Percentiles rank a stretch among this genome's conserved stretches.
These are phyloP conservation scores for Trapa incisa DNA, from an alignment of 345 rosid species.

Conservation along the genomic window DNA sequence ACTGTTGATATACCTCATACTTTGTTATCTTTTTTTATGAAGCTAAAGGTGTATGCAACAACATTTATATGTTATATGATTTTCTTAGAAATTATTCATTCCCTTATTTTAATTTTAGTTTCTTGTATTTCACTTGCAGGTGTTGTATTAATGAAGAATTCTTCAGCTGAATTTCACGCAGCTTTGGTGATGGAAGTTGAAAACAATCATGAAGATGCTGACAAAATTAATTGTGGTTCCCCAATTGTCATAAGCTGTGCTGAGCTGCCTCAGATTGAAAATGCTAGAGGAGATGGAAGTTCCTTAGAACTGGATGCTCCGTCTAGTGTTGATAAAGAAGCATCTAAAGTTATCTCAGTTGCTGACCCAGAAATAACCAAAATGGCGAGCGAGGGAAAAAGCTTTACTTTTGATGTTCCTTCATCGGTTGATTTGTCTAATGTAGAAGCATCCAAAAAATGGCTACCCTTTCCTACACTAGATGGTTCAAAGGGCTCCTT, in stretches of 20 bases:
- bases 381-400: conserved; percentile 34
- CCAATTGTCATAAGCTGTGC: conserved; percentile 27
- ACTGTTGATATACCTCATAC: background rate
- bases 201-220: conserved; percentile 22
- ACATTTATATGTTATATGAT: background rate
- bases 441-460: conserved; percentile 29
- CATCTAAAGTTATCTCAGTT: conserved; percentile 12
- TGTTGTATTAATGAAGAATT: background rate
- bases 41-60: background rate
- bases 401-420: conserved; percentile 42
- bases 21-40: background rate
- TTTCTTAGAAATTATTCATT: background rate
- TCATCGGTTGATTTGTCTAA: conserved; percentile 13
- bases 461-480: conserved; percentile 25
- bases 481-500: conserved; percentile 26
- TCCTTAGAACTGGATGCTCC: conserved; percentile 21
- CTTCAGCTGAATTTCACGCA: conserved; percentile 8
- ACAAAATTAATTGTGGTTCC: conserved; percentile 29
- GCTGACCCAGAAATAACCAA: conserved; percentile 20
- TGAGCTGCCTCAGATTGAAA: conserved; percentile 27
- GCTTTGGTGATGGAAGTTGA: conserved; percentile 20
- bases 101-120: background rate
- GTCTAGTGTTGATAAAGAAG: conserved; percentile 9
- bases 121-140: conserved; percentile 4
- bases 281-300: conserved; percentile 21